Base-by-base conservation (phyloP, 441 rosid genomes). In the Pelargonium myrrhifolium region DNA sequence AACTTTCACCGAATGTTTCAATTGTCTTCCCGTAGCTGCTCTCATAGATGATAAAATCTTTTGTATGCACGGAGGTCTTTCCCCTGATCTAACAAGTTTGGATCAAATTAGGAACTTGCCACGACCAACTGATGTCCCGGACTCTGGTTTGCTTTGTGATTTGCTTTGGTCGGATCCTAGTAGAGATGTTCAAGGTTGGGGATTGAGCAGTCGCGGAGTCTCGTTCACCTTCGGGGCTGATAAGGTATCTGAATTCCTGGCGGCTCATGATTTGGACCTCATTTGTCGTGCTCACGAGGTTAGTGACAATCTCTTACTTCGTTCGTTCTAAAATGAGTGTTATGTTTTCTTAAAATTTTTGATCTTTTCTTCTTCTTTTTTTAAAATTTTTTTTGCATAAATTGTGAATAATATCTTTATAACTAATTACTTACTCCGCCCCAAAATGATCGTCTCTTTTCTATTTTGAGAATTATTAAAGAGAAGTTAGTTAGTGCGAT, bases 61-160 rank as follows among this genome's bases (percentile, higher is more conserved):
- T 35, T 87, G 92, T 76, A 85, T 87, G 92, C 92, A 87, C 59
- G 92, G 92, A 70, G 92, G 92, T 51, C 80, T 87, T 68, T 87
- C 92, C 49, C 92, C 92, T 17, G 89, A 87, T 70, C 51, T 87
- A 76, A 73, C 74, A 9, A 49, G 71, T 73, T 74, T 87, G 79
- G 86, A 87, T 71, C 88, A 87, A 72, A 84, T 85, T 65, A 85
- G 85, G 70, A 83, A 58, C 43, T 64, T 87, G 42, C n/a, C 76
- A 1, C 89, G 92, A 9, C 92, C 92, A 1, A 65, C 78, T 73
- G 89, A 85, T 82, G 80, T 87, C 62, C 92, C 92, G 0, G 88
- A 87, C 69, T 73, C 86, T 18, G 92, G 92, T 76, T 77, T 87
- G 69, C 88, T 87, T 1, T 87, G 92, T 69, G 89, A 85, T 75